phyloP scores from a whole-genome alignment of 768 basidiomycete species.

The Suillus paluster region DNA sequence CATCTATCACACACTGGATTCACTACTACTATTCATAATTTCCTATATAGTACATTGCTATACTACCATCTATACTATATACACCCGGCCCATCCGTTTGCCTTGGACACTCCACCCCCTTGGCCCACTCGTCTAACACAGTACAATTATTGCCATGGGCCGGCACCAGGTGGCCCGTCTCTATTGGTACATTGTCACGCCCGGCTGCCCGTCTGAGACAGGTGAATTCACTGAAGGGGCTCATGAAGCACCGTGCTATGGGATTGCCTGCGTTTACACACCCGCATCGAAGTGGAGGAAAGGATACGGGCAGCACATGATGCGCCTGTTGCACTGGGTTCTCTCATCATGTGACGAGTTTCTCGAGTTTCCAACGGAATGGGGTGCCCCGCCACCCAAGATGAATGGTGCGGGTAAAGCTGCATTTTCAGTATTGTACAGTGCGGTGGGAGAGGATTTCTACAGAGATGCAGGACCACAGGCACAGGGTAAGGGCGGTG shows the following conservation, averaged over 20 bases:
- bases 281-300: slow-evolving; percentile 45
- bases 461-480: slow-evolving; percentile 45
- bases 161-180: too few relatives aligned
- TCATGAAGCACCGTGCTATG: slow-evolving; percentile 50
- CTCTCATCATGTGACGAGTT: slow-evolving; percentile 39
- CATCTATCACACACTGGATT: too few relatives aligned
- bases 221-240: too few relatives aligned
- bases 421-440: slow-evolving; percentile 50
- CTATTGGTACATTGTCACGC: too few relatives aligned
- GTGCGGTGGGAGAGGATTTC: slow-evolving; percentile 44
- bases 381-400: slow-evolving; percentile 44
- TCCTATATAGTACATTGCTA: too few relatives aligned
- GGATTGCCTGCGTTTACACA: slow-evolving; percentile 61
- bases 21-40: too few relatives aligned
- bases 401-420: slow-evolving; percentile 39
- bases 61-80: too few relatives aligned
- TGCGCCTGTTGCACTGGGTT: slow-evolving; percentile 64
- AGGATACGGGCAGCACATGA: slow-evolving; percentile 47
- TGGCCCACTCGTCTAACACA: too few relatives aligned
- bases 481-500: slow-evolving; percentile 23
- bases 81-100: too few relatives aligned
- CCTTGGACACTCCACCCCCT: too few relatives aligned
- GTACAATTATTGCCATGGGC: too few relatives aligned
- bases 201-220: too few relatives aligned
- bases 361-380: slow-evolving; percentile 38